Base-by-base conservation (phyloP, 768 basidiomycete genomes). In the Boletus reticulatus region DNA sequence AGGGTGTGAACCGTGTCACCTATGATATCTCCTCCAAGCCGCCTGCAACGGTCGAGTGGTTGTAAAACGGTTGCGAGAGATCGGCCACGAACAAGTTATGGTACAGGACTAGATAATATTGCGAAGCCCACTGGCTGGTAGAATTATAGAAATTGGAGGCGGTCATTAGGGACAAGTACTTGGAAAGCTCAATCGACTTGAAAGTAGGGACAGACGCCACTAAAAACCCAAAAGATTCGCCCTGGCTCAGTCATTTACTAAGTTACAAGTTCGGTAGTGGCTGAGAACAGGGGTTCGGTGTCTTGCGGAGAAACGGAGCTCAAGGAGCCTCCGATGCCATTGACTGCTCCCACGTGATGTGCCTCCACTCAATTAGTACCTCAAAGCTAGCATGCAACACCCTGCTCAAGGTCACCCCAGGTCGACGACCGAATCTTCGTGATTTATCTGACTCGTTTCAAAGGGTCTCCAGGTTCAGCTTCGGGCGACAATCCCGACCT, bases 21-120 rank as follows among this genome's bases (percentile, higher is more conserved):
- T 94, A 92, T 65, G 97, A 99, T 67, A 92, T 98, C 55, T 97
- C 96, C 3, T 94, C 91, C 52, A 98, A 99, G 75, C 97, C 96
- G 39, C 96, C 96, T 52, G 94, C 90, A 49, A 78, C 77, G 12
- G 76, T 79, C 29, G 78, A 79, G 60, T 79, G 78, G 78, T 58
- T 79, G 52, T 79, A 38, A 72, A 32, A 12, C 12, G 20, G 14
- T 9, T n/a, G 16, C 8, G 6, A 24, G 8, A 17, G 32, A 14
- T 36, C 31, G 34, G 24, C 10, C 13, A 9, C 9, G 29, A 11
- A 19, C 31, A 7, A 12, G 10, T 10, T 34, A 11, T 11, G 39
- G 41, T 14, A 19, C 41, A 19, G 22, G n/a, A 42, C 10, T 10
- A 16, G 41, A 20, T n/a, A 22, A 24, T 24, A 6, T 24, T 24